Evolutionary conservation across 2,329 filamentous ascomycete genomes (phyloP).

Genomic region (Pseudonectria buxi): DNA sequence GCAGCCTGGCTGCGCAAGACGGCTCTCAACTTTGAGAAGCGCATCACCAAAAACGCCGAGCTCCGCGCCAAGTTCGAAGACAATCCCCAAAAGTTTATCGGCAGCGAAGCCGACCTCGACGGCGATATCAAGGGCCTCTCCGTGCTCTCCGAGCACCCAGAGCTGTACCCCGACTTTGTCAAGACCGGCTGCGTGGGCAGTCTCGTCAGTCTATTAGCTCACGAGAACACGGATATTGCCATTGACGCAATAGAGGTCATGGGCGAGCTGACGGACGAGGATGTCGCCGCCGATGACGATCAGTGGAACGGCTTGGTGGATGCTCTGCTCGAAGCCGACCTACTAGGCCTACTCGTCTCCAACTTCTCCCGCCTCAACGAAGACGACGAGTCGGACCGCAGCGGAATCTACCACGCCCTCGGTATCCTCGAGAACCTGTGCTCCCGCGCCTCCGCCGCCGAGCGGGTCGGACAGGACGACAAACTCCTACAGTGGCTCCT

Average conservation of each 20-base stretch:
- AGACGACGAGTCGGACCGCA: constrained; percentile 61
- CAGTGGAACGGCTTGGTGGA: constrained; percentile 76
- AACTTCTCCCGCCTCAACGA: constrained; percentile 80
- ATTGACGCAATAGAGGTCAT: constrained; percentile 87
- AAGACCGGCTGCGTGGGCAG: constrained; percentile 66
- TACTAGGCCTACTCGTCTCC: constrained; percentile 66
- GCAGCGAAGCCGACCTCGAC: constrained; percentile 82
- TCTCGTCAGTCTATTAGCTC: constrained; percentile 74
- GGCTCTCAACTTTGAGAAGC: constrained; percentile 79
- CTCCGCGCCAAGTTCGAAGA: constrained; percentile 77
- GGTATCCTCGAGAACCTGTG: constrained; percentile 80
- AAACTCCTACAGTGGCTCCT: constrained; percentile 72
- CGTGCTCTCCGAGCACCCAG: constrained; percentile 78
- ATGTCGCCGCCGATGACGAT: constrained; percentile 71
- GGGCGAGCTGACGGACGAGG: constrained; percentile 86
- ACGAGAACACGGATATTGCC: constrained; percentile 96
- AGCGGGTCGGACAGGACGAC: constrained; percentile 64
- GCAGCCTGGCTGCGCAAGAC: constrained; percentile 74
- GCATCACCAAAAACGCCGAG: constrained; percentile 85
- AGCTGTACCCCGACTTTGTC: constrained; percentile 74
- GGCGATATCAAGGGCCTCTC: constrained; percentile 80
- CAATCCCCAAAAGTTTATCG: constrained; percentile 77
- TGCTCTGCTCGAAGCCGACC: constrained; percentile 59
- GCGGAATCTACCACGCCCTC: constrained; percentile 80
- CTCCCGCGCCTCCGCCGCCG: constrained; percentile 60